Conservation (phyloP, 1,139 yeast genomes). For the Magnusiomyces suaveolens region DNA sequence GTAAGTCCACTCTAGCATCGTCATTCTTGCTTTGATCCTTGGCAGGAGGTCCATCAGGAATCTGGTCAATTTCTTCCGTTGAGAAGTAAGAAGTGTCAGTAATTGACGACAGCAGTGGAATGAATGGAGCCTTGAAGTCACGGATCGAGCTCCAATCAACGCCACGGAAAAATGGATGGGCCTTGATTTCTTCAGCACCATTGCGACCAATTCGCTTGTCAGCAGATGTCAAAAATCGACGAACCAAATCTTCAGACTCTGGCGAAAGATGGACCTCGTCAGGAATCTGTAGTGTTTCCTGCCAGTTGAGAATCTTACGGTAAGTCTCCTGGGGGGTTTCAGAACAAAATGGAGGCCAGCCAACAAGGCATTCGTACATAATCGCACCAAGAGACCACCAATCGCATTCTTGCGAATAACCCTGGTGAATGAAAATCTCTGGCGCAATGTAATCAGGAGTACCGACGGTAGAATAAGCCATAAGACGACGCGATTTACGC, state of each 20-base stretch:
- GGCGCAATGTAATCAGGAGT: slow-evolving; percentile 99
- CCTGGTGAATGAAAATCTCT: slow-evolving; percentile 91
- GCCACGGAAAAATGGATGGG: slow-evolving; percentile 88
- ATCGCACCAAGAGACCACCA: slow-evolving; percentile 99
- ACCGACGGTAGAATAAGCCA: slow-evolving; percentile 98
- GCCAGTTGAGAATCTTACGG: slow-evolving; percentile 90
- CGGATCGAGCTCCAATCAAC: slow-evolving; percentile 90
- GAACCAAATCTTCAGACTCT: slow-evolving; percentile 86
- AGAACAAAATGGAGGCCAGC: slow-evolving; percentile 99
- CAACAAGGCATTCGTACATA: slow-evolving; percentile 96
- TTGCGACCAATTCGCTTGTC: slow-evolving; percentile 84
- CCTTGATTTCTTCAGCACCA: slow-evolving; percentile 87
- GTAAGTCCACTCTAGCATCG: slow-evolving; percentile 79
- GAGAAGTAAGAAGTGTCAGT: slow-evolving; percentile 98
- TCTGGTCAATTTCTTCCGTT: slow-evolving; percentile 89
- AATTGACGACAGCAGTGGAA: slow-evolving; percentile 71
- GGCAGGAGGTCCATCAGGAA: slow-evolving; percentile 74
- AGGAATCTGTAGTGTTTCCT: slow-evolving; percentile 85
- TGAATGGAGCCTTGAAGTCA: slow-evolving; percentile 90
- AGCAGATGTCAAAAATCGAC: slow-evolving; percentile 70
- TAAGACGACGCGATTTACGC: slow-evolving; percentile 89
- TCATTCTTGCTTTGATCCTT: slow-evolving; percentile 31
- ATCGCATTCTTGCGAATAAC: slow-evolving; percentile 98
- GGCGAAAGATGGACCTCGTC: slow-evolving; percentile 91
- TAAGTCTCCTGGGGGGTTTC: slow-evolving; percentile 99